Base-by-base conservation (phyloP, 805 yeast genomes). In the Candida qinlingensis region DNA sequence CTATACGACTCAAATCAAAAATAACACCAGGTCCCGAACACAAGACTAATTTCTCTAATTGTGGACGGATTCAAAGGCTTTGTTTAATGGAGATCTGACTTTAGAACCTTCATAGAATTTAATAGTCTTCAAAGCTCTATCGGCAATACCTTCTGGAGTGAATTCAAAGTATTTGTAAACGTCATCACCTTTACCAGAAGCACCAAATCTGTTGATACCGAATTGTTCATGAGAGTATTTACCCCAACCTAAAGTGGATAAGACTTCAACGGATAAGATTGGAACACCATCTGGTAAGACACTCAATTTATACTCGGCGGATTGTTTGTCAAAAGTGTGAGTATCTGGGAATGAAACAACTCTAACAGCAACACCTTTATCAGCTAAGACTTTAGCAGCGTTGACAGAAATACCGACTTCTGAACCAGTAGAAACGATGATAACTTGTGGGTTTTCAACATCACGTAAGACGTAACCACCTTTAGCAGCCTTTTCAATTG, bases 261-360 rank as follows among this genome's bases (percentile, higher is more conserved):
- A 77, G 46, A 90, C 98, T 81, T 94, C 99, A 57, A 92, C 87
- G 49, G 97, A 88, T 72, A 94, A 57, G 66, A 88, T 83, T 70
- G 98, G 98, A 48, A 87, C 81, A 64, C 94, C 95, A 68, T 91
- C 95, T 67, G 99, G 99, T 72, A 94, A 78, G 54, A 94, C 95
- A 49, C 88, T 76, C 64, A 87, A 77, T 73, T 75, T 77, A 79
- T 94, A 94, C 63, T 84, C 92, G 57, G 72, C 65, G 19, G 90
- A 57, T 79, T 94, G 99, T 62, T 73, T 66, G 74, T 87, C 96
- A 65, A 94, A 94, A 52, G 96, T 86, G 72, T 71, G 75, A 83
- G 87, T 85, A 76, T 90, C 97, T 66, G 98, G 98, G 58, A 94
- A 61, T 31, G 97, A 91, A 46, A 94, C 97, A 57, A 94, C 86